Conservation (phyloP, 192 early-diverging fungal genomes). For the Backusella circina region DNA sequence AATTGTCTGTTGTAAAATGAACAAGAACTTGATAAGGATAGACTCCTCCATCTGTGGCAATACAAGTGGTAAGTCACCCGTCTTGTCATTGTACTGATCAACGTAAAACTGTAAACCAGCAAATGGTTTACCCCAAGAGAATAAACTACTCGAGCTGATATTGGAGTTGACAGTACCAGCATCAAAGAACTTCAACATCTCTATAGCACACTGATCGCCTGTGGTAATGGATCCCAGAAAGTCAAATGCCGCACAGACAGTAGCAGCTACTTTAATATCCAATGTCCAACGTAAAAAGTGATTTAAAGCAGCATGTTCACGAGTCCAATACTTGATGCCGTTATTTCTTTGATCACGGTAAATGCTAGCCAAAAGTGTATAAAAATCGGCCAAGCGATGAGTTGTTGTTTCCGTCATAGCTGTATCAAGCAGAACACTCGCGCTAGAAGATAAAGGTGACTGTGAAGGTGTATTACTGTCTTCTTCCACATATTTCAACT, state of each 20-base stretch:
- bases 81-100: conserved; percentile 30
- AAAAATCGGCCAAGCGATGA: conserved; percentile 63
- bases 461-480: conserved; percentile 39
- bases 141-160: conserved; percentile 35
- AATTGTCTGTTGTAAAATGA: conserved; percentile 72
- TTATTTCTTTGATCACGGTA: conserved; percentile 76
- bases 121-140: conserved; percentile 82
- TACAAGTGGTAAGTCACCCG: conserved; percentile 13
- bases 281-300: conserved; percentile 64
- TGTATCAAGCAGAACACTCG: not conserved
- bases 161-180: conserved; percentile 19
- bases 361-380: conserved; percentile 67
- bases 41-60: conserved; percentile 60
- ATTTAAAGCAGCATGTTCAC: conserved; percentile 48
- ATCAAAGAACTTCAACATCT: conserved; percentile 55
- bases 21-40: conserved; percentile 73
- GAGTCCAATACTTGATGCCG: conserved; percentile 68
- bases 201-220: conserved; percentile 62
- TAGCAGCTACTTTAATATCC: conserved; percentile 54
- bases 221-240: conserved; percentile 82
- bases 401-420: conserved; percentile 8
- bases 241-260: conserved; percentile 71
- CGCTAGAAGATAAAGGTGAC: conserved; percentile 7
- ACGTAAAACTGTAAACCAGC: conserved; percentile 69
- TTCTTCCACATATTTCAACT: conserved; percentile 68